phyloP scores from a whole-genome alignment of 495 filamentous ascomycete species.

The Sphaerosporella brunnea region DNA sequence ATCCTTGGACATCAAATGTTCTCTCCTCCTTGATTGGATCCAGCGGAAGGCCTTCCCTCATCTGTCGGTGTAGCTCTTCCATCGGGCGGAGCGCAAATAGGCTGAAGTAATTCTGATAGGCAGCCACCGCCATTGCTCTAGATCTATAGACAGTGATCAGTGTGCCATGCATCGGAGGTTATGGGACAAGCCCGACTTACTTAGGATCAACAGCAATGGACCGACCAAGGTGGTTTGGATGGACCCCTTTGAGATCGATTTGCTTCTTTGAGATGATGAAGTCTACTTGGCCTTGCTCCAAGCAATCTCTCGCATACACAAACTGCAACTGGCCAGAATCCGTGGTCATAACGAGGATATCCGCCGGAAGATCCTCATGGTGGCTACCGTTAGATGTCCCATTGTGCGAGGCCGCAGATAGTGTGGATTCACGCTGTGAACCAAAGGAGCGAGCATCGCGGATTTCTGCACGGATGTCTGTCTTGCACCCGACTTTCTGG shows the following conservation, averaged over 20 bases:
- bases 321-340: slow-evolving; percentile 53
- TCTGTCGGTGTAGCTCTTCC: slow-evolving; percentile 30
- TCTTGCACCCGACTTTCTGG: slow-evolving; percentile 50
- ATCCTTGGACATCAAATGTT: slow-evolving; percentile 45
- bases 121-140: slow-evolving; percentile 47
- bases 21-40: slow-evolving; percentile 34
- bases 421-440: slow-evolving; percentile 37
- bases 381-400: slow-evolving; percentile 27
- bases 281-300: slow-evolving; percentile 30
- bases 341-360: slow-evolving; percentile 57
- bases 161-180: too few relatives aligned
- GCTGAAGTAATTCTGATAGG: slow-evolving; percentile 38
- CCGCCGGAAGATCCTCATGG: slow-evolving; percentile 41
- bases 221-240: slow-evolving; percentile 47
- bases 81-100: slow-evolving; percentile 45
- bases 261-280: slow-evolving; percentile 44
- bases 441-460: slow-evolving; percentile 46
- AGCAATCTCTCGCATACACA: slow-evolving; percentile 39
- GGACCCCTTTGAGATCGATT: slow-evolving; percentile 37
- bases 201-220: slow-evolving; percentile 70
- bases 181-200: too few relatives aligned
- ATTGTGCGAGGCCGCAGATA: slow-evolving; percentile 29
- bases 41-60: slow-evolving; percentile 26
- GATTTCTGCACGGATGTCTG: slow-evolving; percentile 56
- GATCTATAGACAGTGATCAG: too few relatives aligned